Evolutionary conservation across 495 filamentous ascomycete species (phyloP), one percentile per base, ranked within the genome.

Genomic region (Podospora australis): DNA sequence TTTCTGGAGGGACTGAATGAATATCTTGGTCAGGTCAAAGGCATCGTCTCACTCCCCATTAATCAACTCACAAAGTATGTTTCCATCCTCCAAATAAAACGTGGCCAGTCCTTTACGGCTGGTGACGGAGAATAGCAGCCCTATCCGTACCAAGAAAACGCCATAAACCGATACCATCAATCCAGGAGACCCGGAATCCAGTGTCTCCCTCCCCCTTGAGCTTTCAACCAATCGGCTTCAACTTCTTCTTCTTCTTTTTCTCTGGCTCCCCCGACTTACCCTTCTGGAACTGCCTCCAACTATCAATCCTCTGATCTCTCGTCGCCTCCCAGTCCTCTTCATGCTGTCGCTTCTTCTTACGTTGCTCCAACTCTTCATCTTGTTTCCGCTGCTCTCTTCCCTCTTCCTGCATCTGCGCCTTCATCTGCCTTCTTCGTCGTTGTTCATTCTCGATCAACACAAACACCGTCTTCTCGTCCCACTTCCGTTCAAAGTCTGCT

Each of bases 351-450:
- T 96, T 96, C 50, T 90, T 74, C 74, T 96, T 96, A 55, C 92
- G 78, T 59, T 75, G 80, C 61, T 89, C 87, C 13, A 86, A 39
- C 70, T 97, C 94, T 66, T 91, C 87, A 10, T 97, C 92, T 58
- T 78, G 81, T 63, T 84, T 86, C 61, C 82, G 79, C 75, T 94
- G 81, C 75, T 94, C 85, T 46, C 94, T 75, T 28, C 92, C 92
- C 65, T 99, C 92, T 70, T 99, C 92, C 64, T 92, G 87, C 84
- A 97, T 80, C 71, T 90, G 86, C 51, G 87, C 94, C 74, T 96
- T 94, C 60, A 88, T 49, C 77, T 95, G 90, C 58, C 87, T 82
- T 49, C 87, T 77, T 39, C 88, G 72, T 24, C 90, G 77, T 59
- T 88, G 74, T 73, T 96, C 94, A 63, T 91, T 90, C 50, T 99